phyloP scores from a whole-genome alignment of 148 eudicot species.

The Heliamphora exappendiculata region DNA sequence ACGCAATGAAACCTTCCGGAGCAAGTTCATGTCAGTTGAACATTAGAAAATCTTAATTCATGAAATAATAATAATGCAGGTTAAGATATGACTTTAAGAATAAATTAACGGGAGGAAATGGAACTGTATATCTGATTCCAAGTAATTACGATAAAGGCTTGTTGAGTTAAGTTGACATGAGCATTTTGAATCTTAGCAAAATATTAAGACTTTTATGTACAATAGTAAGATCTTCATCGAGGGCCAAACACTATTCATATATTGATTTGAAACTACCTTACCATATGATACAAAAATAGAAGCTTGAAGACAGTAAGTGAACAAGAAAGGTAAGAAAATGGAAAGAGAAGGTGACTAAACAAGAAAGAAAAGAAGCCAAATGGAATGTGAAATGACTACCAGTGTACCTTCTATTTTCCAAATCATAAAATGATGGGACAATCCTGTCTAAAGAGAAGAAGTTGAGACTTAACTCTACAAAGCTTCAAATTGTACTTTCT shows the following conservation, averaged over 20 bases:
- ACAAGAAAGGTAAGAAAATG: neutral
- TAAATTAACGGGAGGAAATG: too few relatives aligned
- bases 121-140: neutral
- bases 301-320: neutral
- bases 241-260: too few relatives aligned
- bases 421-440: neutral
- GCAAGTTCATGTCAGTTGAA: neutral
- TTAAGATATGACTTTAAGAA: too few relatives aligned
- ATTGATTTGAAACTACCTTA: too few relatives aligned
- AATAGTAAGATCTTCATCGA: neutral
- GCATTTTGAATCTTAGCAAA: neutral
- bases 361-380: neutral
- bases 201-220: neutral
- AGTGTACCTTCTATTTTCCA: neutral
- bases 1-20: neutral
- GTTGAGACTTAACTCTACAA: neutral
- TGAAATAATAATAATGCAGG: neutral
- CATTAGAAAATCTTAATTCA: neutral
- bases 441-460: neutral
- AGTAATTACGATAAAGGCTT: neutral
- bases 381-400: neutral
- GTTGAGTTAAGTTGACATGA: neutral
- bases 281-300: too few relatives aligned
- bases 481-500: neutral
- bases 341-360: neutral